phyloP scores from a whole-genome alignment of 2,329 filamentous ascomycete species.

The Colletotrichum gigasporum region DNA sequence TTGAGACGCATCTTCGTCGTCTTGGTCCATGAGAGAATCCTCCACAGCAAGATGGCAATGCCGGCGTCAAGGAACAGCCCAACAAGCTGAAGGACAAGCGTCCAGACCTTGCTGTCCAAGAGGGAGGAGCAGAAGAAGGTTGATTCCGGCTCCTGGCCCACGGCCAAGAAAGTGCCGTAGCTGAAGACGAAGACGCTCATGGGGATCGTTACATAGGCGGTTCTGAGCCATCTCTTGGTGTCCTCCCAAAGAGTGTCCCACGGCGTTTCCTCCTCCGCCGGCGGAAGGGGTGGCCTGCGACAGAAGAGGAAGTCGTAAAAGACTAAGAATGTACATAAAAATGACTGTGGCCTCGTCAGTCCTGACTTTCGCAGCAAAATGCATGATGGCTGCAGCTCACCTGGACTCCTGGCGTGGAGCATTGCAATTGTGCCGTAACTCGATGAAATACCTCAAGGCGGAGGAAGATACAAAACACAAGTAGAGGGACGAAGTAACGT shows the following conservation, averaged over 20 bases:
- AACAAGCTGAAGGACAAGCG: constrained; percentile 52
- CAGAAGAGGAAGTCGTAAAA: constrained; percentile 54
- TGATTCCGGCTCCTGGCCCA: constrained; percentile 51
- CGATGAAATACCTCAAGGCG: constrained; percentile 59
- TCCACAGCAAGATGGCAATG: constrained; percentile 60
- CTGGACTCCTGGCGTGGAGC: constrained; percentile 59
- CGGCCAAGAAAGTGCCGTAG: constrained; percentile 52
- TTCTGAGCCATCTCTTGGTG: constrained; percentile 55
- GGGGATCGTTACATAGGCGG: constrained; percentile 49
- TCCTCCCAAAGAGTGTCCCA: constrained; percentile 60
- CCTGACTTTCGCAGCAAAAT: too few species aligned
- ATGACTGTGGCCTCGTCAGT: constrained; percentile 46
- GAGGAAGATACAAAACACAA: constrained; percentile 55
- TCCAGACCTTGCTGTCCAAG: constrained; percentile 47
- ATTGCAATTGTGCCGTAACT: constrained; percentile 59
- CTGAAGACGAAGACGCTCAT: constrained; percentile 50
- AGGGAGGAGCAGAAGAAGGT: constrained; percentile 61
- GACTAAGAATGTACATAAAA: constrained; percentile 55
- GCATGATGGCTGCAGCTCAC: constrained; percentile 37
- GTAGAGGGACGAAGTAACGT: constrained; percentile 53
- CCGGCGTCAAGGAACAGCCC: constrained; percentile 57
- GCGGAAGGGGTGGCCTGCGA: constrained; percentile 37
- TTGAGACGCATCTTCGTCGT: constrained; percentile 58
- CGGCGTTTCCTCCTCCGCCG: constrained; percentile 54
- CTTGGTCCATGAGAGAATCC: constrained; percentile 60